A percentile compares a stretch with the other conserved stretches of the same genome.
Evolutionary conservation across 75 land plant genomes (phyloP).

Genomic region (Azolla pinnata): DNA sequence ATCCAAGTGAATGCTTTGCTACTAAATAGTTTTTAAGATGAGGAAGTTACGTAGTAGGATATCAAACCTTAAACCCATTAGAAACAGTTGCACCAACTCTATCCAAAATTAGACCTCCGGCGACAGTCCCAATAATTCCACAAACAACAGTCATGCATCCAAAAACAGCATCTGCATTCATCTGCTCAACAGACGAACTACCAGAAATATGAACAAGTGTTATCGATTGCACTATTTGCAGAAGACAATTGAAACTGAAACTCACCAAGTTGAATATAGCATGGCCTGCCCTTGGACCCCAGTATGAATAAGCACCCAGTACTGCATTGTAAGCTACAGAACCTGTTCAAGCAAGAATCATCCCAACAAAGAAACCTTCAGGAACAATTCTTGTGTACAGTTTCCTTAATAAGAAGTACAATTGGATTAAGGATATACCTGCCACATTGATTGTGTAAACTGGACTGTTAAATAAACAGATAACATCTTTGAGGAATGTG

Average conservation of each 20-base stretch:
- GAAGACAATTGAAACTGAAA: not conserved
- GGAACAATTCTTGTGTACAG: no score
- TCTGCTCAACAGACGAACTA: constrained; percentile 30
- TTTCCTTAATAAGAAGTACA: no score
- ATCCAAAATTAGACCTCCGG: constrained; percentile 75
- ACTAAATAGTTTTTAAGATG: no score
- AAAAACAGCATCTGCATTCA: constrained; percentile 78
- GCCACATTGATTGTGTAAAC: constrained; percentile 63
- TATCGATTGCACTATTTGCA: not conserved
- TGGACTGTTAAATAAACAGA: constrained; percentile 38
- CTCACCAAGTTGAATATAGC: constrained; percentile 79
- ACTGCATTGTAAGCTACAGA: constrained; percentile 88
- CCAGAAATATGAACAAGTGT: not conserved
- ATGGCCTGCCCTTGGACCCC: constrained; percentile 96
- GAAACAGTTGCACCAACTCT: constrained; percentile 47
- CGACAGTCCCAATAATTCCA: constrained; percentile 75
- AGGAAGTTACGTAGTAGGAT: no score
- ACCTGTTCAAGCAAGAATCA: constrained; percentile 35
- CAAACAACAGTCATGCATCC: constrained; percentile 79
- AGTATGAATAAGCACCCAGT: constrained; percentile 94
- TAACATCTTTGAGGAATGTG: no score
- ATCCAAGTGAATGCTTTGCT: no score
- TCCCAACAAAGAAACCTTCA: not conserved
- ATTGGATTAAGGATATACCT: constrained; percentile 40
- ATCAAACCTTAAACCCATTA: constrained; percentile 87